Evolutionary conservation across 441 rosid species (phyloP).

Genomic region (Iberis amara): DNA sequence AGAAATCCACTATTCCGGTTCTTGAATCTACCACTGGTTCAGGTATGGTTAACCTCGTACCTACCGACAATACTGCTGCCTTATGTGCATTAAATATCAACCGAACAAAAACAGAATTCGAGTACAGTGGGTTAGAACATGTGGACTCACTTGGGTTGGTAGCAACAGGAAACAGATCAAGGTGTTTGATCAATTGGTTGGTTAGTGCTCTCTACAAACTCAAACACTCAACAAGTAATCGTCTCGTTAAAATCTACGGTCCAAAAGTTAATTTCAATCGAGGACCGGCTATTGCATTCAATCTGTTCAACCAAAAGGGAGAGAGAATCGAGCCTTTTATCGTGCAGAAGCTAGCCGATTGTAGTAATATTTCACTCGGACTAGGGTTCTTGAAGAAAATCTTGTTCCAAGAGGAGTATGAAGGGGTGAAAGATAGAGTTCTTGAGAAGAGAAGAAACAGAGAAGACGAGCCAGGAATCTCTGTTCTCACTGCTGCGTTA

Average conservation of each 20-base stretch:
- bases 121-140: constrained; percentile 64
- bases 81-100: constrained; percentile 31
- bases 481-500: constrained; percentile 67
- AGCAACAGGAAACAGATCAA: constrained; percentile 53
- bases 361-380: constrained; percentile 64
- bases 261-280: constrained; percentile 76
- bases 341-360: constrained; percentile 86
- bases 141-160: constrained; percentile 64
- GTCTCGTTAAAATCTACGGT: constrained; percentile 69
- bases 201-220: constrained; percentile 73
- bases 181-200: constrained; percentile 86
- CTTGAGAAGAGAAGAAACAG: constrained; percentile 42
- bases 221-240: constrained; percentile 46
- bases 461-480: constrained; percentile 40
- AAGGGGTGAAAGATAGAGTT: constrained; percentile 46
- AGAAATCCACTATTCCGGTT: constrained; percentile 54
- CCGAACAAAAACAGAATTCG: constrained; percentile 24
- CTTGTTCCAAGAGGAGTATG: constrained; percentile 52
- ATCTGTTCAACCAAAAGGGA: constrained; percentile 77
- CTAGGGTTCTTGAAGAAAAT: constrained; percentile 63
- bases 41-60: constrained; percentile 72
- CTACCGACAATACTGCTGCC: constrained; percentile 36
- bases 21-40: constrained; percentile 46
- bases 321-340: constrained; percentile 67
- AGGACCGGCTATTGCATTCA: constrained; percentile 84